phyloP scores from a whole-genome alignment of 495 filamentous ascomycete genomes.

The Rusavskia elegans region DNA sequence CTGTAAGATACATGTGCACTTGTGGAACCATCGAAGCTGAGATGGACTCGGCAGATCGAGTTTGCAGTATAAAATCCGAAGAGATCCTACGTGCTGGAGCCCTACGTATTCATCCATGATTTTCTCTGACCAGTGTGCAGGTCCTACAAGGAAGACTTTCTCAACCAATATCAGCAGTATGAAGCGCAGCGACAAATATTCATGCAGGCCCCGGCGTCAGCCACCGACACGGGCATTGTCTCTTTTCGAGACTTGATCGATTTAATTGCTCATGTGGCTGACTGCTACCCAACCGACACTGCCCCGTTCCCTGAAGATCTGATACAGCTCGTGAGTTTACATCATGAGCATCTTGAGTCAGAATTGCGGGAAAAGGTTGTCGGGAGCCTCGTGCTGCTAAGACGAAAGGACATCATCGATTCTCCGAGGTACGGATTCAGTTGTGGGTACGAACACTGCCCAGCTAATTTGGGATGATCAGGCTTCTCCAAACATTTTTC shows the following conservation, averaged over 20 bases:
- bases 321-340: slow-evolving; percentile 57
- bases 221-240: slow-evolving; percentile 57
- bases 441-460: neutral
- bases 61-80: slow-evolving; percentile 74
- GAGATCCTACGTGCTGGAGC: slow-evolving; percentile 50
- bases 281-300: slow-evolving; percentile 75
- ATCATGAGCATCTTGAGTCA: slow-evolving; percentile 63
- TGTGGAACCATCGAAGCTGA: slow-evolving; percentile 4
- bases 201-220: slow-evolving; percentile 59
- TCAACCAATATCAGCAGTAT: slow-evolving; percentile 83
- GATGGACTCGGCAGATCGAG: slow-evolving; percentile 39
- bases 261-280: slow-evolving; percentile 80
- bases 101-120: neutral
- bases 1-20: slow-evolving; percentile 31
- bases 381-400: slow-evolving; percentile 69
- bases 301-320: slow-evolving; percentile 66
- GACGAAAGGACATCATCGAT: slow-evolving; percentile 83
- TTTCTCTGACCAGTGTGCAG: slow-evolving; percentile 18
- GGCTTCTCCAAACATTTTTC: slow-evolving; percentile 74
- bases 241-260: slow-evolving; percentile 76
- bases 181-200: slow-evolving; percentile 82
- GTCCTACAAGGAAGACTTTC: slow-evolving; percentile 76
- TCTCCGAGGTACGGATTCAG: slow-evolving; percentile 41
- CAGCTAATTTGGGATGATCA: slow-evolving; percentile 7
- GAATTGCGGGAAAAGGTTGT: slow-evolving; percentile 91